These are phyloP conservation scores for Moesziomyces sp. DNA, from an alignment of 1,284 basidiomycete genomes.

Conservation along the genomic window DNA sequence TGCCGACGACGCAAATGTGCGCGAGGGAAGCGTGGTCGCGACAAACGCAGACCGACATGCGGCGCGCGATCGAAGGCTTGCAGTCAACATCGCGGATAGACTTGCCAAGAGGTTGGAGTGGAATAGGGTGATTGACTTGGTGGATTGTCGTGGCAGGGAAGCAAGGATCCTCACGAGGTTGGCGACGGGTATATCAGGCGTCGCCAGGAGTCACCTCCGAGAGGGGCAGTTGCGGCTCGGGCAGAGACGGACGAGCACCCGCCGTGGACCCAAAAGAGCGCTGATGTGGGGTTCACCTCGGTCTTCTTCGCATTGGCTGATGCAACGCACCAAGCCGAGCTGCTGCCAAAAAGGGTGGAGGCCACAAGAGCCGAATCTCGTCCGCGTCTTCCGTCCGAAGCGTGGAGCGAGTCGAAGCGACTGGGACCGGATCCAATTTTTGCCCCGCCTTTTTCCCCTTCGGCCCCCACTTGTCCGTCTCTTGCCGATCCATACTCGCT, in stretches of 20 bases:
- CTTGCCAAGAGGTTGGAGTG: background rate
- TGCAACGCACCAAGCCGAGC: background rate
- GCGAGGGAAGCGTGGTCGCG: constrained; percentile 16
- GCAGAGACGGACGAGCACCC: background rate
- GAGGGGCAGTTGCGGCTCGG: background rate
- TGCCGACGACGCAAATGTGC: constrained; percentile 23
- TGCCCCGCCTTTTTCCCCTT: constrained; percentile 6
- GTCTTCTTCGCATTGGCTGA: constrained; percentile 4
- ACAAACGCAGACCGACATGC: constrained; percentile 15
- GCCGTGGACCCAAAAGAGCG: too few species aligned
- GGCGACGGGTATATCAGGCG: too few species aligned
- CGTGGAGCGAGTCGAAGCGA: background rate
- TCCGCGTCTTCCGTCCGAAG: constrained; percentile 41
- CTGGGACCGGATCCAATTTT: constrained; percentile 14
- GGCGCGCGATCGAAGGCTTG: constrained; percentile 25
- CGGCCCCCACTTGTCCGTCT: constrained; percentile 2
- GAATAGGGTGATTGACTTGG: background rate
- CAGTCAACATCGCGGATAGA: constrained; percentile 18
- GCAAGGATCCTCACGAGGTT: too few species aligned
- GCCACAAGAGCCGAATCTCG: background rate
- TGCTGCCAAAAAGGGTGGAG: background rate
- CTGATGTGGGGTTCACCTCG: background rate
- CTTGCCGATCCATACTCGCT: background rate
- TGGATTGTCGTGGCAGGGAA: too few species aligned
- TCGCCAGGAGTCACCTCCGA: background rate